phyloP scores from a whole-genome alignment of 495 filamentous ascomycete species.

The Penicillium roqueforti region DNA sequence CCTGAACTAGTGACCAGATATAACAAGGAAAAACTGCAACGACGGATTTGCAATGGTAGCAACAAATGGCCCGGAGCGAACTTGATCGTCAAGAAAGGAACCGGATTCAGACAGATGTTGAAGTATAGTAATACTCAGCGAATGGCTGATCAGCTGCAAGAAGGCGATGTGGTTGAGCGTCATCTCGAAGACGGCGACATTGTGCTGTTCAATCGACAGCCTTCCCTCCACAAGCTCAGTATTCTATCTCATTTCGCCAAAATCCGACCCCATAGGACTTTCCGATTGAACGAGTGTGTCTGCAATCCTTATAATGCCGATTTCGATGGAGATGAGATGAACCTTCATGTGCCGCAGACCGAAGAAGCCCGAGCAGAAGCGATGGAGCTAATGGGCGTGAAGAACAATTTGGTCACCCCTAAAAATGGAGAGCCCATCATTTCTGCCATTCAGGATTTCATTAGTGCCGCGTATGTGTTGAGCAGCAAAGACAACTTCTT shows the following conservation, averaged over 20 bases:
- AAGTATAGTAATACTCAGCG: constrained; percentile 66
- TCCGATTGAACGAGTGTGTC: constrained; percentile 95
- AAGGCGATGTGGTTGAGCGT: constrained; percentile 87
- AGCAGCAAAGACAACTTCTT: constrained; percentile 93
- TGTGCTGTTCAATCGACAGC: constrained; percentile 96
- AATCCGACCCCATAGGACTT: constrained; percentile 91
- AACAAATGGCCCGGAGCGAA: constrained; percentile 84
- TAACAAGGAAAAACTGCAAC: constrained; percentile 76
- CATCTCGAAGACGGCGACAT: constrained; percentile 96
- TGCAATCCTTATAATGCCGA: constrained; percentile 98
- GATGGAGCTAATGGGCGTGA: constrained; percentile 95
- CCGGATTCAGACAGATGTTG: constrained; percentile 64
- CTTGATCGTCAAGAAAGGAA: constrained; percentile 67
- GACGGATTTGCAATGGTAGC: constrained; percentile 66
- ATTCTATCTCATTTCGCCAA: constrained; percentile 93
- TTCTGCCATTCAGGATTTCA: constrained; percentile 97
- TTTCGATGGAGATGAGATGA: constrained; percentile 99
- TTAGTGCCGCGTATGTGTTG: constrained; percentile 86
- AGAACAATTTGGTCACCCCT: constrained; percentile 90
- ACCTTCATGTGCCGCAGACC: constrained; percentile 94
- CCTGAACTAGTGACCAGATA: constrained; percentile 78
- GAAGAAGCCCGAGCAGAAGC: constrained; percentile 95
- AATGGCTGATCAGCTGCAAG: constrained; percentile 64
- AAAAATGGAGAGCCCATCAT: constrained; percentile 99
- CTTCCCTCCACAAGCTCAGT: constrained; percentile 95